These are phyloP conservation scores for Cladosporium phlei DNA, from an alignment of 2,329 filamentous ascomycete genomes.

Conservation along the genomic window DNA sequence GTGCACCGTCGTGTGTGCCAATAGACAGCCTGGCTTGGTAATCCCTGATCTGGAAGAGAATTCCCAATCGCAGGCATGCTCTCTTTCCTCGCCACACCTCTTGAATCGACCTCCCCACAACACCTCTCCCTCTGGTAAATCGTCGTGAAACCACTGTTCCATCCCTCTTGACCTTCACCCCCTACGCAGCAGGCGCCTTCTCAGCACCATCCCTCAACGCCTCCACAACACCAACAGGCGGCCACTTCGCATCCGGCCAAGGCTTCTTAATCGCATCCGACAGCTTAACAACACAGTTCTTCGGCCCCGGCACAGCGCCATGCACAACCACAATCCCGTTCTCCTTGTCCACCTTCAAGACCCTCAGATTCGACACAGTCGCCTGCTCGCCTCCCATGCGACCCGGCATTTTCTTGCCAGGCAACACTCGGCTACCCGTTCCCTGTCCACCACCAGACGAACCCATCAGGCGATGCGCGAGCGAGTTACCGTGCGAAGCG, in stretches of 20 bases:
- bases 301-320: conserved; percentile 82
- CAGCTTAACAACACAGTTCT: conserved; percentile 76
- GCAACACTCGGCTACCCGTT: conserved; percentile 83
- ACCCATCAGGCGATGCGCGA: conserved; percentile 89
- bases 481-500: conserved; percentile 90
- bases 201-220: conserved; percentile 4
- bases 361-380: conserved; percentile 85
- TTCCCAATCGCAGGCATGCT: background rate
- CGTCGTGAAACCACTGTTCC: background rate
- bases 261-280: conserved; percentile 89
- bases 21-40: no score
- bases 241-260: conserved; percentile 50
- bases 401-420: conserved; percentile 97
- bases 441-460: conserved; percentile 86
- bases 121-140: no score
- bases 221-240: conserved; percentile 1
- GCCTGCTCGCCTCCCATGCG: conserved; percentile 87
- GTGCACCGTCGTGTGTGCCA: no score
- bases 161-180: background rate
- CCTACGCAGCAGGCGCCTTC: conserved; percentile 11
- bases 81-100: background rate
- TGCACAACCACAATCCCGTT: conserved; percentile 85
- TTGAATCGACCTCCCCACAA: background rate
- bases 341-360: conserved; percentile 80
- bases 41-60: no score